Evolutionary conservation across 345 rosid genomes (phyloP).

Genomic region (Turnera subulata): DNA sequence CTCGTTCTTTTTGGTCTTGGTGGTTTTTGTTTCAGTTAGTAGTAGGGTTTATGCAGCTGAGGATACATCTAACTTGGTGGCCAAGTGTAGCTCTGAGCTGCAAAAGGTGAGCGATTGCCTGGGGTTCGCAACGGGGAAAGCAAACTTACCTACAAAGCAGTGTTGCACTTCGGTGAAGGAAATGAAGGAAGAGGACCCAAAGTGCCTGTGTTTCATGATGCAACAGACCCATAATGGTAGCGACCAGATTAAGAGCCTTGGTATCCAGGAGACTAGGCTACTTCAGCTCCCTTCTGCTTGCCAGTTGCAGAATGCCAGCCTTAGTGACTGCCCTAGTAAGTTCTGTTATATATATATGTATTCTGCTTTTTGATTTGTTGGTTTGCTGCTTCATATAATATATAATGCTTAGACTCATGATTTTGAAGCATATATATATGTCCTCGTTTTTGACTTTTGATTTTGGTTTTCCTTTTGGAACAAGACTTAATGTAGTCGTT

Average conservation of each 20-base stretch:
- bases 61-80: neutral
- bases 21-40: conserved; percentile 14
- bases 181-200: conserved; percentile 53
- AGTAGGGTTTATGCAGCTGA: conserved; percentile 7
- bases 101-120: conserved; percentile 60
- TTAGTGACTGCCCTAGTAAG: conserved; percentile 67
- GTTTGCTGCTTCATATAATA: too few relatives aligned
- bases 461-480: too few relatives aligned
- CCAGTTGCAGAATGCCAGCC: conserved; percentile 58
- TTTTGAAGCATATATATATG: too few relatives aligned
- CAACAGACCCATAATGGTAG: conserved; percentile 56
- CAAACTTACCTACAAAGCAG: conserved; percentile 40
- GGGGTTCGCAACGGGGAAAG: conserved; percentile 62
- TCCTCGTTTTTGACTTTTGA: too few relatives aligned
- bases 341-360: neutral
- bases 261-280: conserved; percentile 57
- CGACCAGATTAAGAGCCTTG: conserved; percentile 48
- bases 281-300: conserved; percentile 84
- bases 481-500: too few relatives aligned
- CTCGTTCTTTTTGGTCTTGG: conserved; percentile 10
- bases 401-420: too few relatives aligned
- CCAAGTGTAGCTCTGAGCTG: conserved; percentile 40
- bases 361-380: too few relatives aligned
- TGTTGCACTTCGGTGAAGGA: conserved; percentile 61
- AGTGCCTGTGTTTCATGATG: conserved; percentile 73